Evolutionary conservation across 139 green algal species (phyloP).

Genomic region (Mesotaenium endlicherianum): DNA sequence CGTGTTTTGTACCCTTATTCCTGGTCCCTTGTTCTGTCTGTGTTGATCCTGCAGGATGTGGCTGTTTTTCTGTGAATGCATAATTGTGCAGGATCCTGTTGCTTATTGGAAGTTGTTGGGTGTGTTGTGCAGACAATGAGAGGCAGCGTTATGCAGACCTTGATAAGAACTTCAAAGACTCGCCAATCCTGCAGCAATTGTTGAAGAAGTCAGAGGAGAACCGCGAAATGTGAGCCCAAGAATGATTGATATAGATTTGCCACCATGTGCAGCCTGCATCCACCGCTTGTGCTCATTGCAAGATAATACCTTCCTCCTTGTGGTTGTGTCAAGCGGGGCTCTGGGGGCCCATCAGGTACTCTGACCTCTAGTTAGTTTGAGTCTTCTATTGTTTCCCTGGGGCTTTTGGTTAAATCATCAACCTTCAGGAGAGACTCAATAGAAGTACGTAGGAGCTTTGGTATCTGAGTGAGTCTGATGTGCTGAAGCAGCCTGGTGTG

Average conservation of each 20-base stretch:
- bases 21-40: no score
- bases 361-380: no score
- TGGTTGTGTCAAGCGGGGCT: no score
- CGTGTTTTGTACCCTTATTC: no score
- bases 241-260: background rate
- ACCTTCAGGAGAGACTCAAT: no score
- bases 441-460: no score
- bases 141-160: slow-evolving; percentile 27
- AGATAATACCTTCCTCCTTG: background rate
- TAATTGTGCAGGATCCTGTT: background rate
- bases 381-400: no score
- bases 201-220: slow-evolving; percentile 43
- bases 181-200: slow-evolving; percentile 17
- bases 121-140: slow-evolving; percentile 3
- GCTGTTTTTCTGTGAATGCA: background rate
- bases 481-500: no score
- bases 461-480: no score
- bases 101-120: background rate
- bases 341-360: no score
- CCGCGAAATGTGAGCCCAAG: background rate
- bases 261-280: background rate
- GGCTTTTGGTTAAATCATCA: no score
- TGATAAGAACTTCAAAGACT: slow-evolving; percentile 38
- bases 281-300: background rate
- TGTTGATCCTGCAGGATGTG: background rate